phyloP scores from a whole-genome alignment of 2,329 filamentous ascomycete genomes.

The Epichloe typhina region DNA sequence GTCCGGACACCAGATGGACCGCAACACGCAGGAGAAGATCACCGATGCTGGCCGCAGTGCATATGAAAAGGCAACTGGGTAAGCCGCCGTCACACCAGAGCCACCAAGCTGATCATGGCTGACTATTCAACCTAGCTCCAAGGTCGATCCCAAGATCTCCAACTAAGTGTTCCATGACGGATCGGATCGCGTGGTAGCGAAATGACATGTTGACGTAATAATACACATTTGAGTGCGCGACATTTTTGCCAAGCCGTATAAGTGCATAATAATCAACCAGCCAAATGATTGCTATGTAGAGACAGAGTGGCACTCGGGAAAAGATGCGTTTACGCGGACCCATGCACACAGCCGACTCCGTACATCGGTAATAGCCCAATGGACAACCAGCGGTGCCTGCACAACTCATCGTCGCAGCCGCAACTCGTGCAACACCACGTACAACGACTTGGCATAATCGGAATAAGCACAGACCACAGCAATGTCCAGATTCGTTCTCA shows the following conservation, averaged over 20 bases:
- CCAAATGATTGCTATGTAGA: no score
- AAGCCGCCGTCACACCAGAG: constrained; percentile 5
- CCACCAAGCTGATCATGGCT: not conserved
- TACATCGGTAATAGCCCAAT: no score
- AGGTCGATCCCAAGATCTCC: constrained; percentile 21
- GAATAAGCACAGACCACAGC: not conserved
- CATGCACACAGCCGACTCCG: no score
- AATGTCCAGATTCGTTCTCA: constrained; percentile 12
- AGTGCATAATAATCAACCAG: no score
- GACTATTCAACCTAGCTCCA: constrained; percentile 8
- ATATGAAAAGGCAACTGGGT: constrained; percentile 26
- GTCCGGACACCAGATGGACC: constrained; percentile 21
- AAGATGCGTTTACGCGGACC: no score
- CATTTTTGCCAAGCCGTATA: no score
- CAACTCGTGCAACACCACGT: no score
- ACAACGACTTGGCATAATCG: not conserved
- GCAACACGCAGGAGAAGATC: constrained; percentile 25
- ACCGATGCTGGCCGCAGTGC: constrained; percentile 21
- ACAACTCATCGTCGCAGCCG: no score
- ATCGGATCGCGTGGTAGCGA: not conserved
- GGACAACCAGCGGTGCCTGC: no score
- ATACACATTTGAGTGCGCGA: no score
- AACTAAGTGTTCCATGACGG: constrained; percentile 14
- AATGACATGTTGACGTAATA: no score
- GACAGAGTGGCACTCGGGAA: no score